Conservation (phyloP, 148 eudicot species). For the Persicaria maculosa region DNA sequence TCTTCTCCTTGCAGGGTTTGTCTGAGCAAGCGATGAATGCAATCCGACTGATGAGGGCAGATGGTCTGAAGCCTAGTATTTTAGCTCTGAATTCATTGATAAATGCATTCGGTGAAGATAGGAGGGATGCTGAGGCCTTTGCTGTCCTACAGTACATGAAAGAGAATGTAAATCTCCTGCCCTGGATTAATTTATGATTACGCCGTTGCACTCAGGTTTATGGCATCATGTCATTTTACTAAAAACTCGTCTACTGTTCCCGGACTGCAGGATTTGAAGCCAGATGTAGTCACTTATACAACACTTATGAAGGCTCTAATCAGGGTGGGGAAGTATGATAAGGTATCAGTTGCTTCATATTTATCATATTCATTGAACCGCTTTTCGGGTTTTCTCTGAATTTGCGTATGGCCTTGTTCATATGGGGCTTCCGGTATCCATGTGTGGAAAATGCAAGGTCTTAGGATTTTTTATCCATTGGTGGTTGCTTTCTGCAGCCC, state of each 20-base stretch:
- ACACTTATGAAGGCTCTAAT: constrained; percentile 91
- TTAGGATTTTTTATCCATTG: background rate
- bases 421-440: too few species aligned
- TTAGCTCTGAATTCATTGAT: constrained; percentile 84
- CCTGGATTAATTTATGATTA: background rate
- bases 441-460: background rate
- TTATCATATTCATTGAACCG: background rate
- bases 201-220: background rate
- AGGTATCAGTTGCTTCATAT: constrained; percentile 33
- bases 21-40: constrained; percentile 91
- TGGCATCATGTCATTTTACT: background rate
- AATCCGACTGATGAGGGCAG: constrained; percentile 79
- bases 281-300: constrained; percentile 91
- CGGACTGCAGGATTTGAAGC: constrained; percentile 69
- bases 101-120: constrained; percentile 93
- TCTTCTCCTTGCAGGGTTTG: constrained; percentile 56
- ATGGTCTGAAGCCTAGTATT: constrained; percentile 76
- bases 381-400: background rate
- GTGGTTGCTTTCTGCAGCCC: background rate
- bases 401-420: background rate
- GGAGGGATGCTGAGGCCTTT: constrained; percentile 84
- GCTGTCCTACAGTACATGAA: constrained; percentile 90
- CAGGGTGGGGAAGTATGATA: constrained; percentile 72
- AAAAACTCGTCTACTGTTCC: constrained; percentile 9
- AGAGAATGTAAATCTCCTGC: constrained; percentile 54